Percentiles rank a stretch among this genome's conserved stretches.
These are phyloP conservation scores for Trametes villosa DNA, from an alignment of 768 basidiomycete species.

Conservation along the genomic window DNA sequence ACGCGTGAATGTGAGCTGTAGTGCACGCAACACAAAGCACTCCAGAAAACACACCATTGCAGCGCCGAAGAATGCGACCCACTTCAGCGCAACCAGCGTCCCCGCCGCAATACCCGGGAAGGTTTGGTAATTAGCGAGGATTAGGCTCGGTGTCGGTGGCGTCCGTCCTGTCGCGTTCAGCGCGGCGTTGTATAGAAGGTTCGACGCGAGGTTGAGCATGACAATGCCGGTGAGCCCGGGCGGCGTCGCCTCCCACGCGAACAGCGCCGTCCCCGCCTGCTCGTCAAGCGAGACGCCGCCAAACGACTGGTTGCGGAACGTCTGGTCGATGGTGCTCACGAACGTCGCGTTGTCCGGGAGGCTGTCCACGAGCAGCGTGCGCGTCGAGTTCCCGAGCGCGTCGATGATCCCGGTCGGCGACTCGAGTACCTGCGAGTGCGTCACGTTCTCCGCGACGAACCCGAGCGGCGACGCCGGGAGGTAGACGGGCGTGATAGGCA, in stretches of 20 bases:
- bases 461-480: constrained; percentile 53
- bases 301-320: constrained; percentile 58
- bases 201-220: constrained; percentile 70
- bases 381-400: constrained; percentile 49
- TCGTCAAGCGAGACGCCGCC: constrained; percentile 72
- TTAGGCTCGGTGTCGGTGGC: constrained; percentile 49
- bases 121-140: constrained; percentile 57
- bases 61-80: constrained; percentile 76
- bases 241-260: constrained; percentile 74
- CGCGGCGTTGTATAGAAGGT: constrained; percentile 66
- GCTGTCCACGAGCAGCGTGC: constrained; percentile 42
- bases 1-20: neutral
- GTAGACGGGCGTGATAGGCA: constrained; percentile 53
- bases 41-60: constrained; percentile 66
- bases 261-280: constrained; percentile 50
- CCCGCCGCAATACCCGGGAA: constrained; percentile 62
- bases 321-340: constrained; percentile 50
- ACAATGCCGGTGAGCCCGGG: constrained; percentile 61
- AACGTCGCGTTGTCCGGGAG: constrained; percentile 66
- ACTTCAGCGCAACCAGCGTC: constrained; percentile 66
- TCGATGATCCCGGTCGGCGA: constrained; percentile 58
- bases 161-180: constrained; percentile 53
- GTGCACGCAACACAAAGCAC: neutral
- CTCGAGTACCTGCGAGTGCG: constrained; percentile 45
- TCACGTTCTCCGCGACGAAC: constrained; percentile 34